phyloP scores from a whole-genome alignment of 345 rosid species.

The Camelina sativa region DNA sequence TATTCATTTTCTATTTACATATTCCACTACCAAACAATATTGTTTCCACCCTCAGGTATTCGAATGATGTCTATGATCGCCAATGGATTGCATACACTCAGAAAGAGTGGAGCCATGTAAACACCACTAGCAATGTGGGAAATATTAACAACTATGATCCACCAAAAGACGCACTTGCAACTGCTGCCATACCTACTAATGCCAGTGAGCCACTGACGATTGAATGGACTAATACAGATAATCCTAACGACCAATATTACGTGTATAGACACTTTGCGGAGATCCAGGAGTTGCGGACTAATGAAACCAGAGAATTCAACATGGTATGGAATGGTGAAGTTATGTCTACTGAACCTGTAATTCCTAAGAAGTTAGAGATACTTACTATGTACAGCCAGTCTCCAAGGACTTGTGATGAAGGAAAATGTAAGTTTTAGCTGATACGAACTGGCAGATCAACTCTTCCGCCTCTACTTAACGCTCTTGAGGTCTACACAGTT shows the following conservation, averaged over 20 bases:
- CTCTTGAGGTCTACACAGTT: neutral
- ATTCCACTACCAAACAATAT: neutral
- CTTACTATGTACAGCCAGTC: too few relatives aligned
- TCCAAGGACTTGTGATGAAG: neutral
- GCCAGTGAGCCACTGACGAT: slow-evolving; percentile 20
- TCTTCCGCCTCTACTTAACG: neutral
- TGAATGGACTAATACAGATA: neutral
- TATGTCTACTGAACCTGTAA: neutral
- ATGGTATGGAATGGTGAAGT: slow-evolving; percentile 24
- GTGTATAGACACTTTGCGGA: slow-evolving; percentile 18
- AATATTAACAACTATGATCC: neutral
- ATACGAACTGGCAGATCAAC: neutral
- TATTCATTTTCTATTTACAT: too few relatives aligned
- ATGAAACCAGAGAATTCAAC: slow-evolving; percentile 45
- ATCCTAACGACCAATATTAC: neutral
- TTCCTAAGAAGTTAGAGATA: neutral
- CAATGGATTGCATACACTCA: neutral
- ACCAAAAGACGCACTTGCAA: slow-evolving; percentile 32
- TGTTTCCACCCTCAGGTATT: slow-evolving; percentile 35
- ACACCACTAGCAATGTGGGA: neutral
- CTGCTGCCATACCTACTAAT: slow-evolving; percentile 36
- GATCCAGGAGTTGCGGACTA: slow-evolving; percentile 20
- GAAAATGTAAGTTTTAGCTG: neutral
- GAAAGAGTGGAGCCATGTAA: neutral
- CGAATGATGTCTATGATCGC: slow-evolving; percentile 46